Evolutionary conservation across 2,329 filamentous ascomycete genomes (phyloP).

Genomic region (Colletotrichum sp.): DNA sequence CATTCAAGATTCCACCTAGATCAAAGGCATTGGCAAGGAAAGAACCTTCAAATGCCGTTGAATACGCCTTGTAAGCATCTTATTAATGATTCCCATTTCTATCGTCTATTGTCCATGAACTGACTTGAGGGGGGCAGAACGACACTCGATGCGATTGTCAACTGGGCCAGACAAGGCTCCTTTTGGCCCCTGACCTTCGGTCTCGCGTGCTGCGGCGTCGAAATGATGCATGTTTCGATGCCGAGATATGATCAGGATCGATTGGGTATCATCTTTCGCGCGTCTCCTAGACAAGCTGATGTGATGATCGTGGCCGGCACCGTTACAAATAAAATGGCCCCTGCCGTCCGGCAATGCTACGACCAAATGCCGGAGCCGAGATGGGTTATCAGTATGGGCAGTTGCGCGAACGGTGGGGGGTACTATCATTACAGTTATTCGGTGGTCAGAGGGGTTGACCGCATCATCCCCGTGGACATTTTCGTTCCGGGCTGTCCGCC

Average conservation of each 20-base stretch:
- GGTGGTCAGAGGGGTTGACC: conserved; percentile 68
- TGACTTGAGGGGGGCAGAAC: conserved; percentile 42
- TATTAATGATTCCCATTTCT: fast-evolving
- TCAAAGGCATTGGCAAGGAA: neutral
- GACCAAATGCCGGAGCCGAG: conserved; percentile 72
- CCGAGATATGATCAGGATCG: conserved; percentile 69
- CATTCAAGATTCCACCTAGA: neutral
- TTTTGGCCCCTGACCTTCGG: conserved; percentile 66
- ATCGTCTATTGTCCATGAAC: neutral
- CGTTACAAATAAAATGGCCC: conserved; percentile 72
- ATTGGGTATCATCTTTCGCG: conserved; percentile 70
- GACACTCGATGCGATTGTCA: conserved; percentile 57
- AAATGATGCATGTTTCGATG: conserved; percentile 70
- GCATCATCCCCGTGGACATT: conserved; percentile 71
- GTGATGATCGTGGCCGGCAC: conserved; percentile 73
- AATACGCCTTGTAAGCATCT: conserved; percentile 23
- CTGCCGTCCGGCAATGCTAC: conserved; percentile 67
- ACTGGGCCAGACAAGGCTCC: conserved; percentile 64
- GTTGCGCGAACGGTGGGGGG: conserved; percentile 73
- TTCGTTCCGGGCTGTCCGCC: conserved; percentile 70
- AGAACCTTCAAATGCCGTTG: conserved; percentile 3
- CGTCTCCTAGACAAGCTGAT: conserved; percentile 68
- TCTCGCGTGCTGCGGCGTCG: conserved; percentile 66
- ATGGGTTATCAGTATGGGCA: conserved; percentile 73
- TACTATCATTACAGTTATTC: conserved; percentile 79